Evolutionary conservation across 2,329 filamentous ascomycete genomes (phyloP).

Genomic region (Talaromyces piceae): DNA sequence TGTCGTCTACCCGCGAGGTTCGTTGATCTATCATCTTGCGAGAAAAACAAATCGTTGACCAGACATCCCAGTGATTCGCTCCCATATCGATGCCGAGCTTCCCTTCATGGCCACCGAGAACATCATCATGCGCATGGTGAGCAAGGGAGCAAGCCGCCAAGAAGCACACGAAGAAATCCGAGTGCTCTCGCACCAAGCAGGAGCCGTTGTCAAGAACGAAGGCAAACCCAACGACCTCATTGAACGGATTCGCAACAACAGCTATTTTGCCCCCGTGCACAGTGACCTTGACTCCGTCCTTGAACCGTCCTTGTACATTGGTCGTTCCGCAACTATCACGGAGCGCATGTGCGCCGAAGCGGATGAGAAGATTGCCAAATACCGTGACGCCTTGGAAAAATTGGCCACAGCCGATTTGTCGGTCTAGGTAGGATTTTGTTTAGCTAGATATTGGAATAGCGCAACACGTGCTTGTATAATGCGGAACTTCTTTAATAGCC

Average conservation of each 20-base stretch:
- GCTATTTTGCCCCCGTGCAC: conserved; percentile 54
- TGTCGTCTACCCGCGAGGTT: conserved; percentile 67
- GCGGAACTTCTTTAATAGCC: too few species aligned
- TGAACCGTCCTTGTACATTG: conserved; percentile 1
- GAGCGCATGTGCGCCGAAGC: background rate
- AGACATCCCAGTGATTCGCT: conserved; percentile 43
- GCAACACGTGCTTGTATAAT: background rate
- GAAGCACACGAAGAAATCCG: conserved; percentile 83
- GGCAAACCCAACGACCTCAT: conserved; percentile 76
- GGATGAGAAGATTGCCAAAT: background rate
- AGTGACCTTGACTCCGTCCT: conserved; percentile 4
- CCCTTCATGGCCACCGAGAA: conserved; percentile 74
- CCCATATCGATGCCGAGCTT: conserved; percentile 64
- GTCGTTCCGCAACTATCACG: background rate
- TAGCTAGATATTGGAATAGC: too few species aligned
- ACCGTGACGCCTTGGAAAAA: background rate
- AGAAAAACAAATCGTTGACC: background rate
- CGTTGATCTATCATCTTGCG: background rate
- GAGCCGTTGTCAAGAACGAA: conserved; percentile 60
- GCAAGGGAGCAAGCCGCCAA: conserved; percentile 64
- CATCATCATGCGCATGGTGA: conserved; percentile 71
- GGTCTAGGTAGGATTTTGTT: background rate
- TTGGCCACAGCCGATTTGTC: background rate
- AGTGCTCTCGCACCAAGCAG: conserved; percentile 71
- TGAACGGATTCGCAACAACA: conserved; percentile 61